Conservation (phyloP, 2,329 filamentous ascomycete species). For the Alternaria arborescens region DNA sequence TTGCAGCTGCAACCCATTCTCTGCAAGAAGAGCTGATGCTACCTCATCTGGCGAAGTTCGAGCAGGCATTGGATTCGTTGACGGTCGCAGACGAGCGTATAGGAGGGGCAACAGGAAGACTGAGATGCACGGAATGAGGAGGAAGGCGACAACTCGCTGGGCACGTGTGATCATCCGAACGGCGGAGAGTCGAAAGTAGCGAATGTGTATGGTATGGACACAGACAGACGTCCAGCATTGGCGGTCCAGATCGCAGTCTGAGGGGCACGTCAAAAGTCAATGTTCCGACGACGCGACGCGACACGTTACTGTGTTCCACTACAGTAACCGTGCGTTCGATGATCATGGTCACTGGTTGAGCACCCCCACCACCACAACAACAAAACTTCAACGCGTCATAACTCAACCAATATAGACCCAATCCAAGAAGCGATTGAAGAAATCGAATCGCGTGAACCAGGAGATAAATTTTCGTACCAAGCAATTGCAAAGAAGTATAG, state of each 20-base stretch:
- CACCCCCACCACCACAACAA: too few species aligned
- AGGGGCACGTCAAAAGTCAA: background rate
- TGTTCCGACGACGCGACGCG: background rate
- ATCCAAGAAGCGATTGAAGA: too few species aligned
- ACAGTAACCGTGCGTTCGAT: too few species aligned
- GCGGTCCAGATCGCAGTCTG: background rate
- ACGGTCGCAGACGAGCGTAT: background rate
- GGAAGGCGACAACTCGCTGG: constrained; percentile 1
- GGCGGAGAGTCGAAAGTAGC: background rate
- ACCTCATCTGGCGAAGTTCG: constrained; percentile 27
- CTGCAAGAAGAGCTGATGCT: constrained; percentile 38
- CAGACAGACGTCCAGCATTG: background rate
- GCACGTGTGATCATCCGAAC: constrained; percentile 6
- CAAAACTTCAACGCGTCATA: too few species aligned
- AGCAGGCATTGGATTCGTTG: constrained; percentile 50
- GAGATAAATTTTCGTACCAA: too few species aligned
- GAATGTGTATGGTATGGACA: background rate
- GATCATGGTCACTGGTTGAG: too few species aligned
- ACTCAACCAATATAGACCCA: too few species aligned
- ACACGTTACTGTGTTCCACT: too few species aligned
- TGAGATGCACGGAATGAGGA: constrained; percentile 3
- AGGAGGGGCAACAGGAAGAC: constrained; percentile 2
- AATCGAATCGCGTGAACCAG: too few species aligned
- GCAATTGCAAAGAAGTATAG: too few species aligned
- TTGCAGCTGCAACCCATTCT: constrained; percentile 35